A percentile compares a stretch with the other conserved stretches of the same genome.
Evolutionary conservation across 2,329 filamentous ascomycete species (phyloP).

Genomic region (Nemania diffusa): DNA sequence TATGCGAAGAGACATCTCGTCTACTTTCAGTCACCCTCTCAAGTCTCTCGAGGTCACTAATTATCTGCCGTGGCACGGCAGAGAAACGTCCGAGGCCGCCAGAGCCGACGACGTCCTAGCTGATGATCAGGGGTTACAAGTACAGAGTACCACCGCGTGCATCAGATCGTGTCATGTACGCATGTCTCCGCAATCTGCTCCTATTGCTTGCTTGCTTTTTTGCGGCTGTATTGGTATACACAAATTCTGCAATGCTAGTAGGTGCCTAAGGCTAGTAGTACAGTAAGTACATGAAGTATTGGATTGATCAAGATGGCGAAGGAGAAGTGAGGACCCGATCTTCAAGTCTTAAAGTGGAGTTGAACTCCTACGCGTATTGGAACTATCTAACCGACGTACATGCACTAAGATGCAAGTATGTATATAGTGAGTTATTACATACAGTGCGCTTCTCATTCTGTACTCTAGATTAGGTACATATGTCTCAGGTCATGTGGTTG

Average conservation of each 20-base stretch:
- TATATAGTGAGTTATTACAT: no score
- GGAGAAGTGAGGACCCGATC: neutral
- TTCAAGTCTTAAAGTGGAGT: neutral
- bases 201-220: neutral
- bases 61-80: constrained; percentile 23
- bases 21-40: no score
- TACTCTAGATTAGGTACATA: neutral
- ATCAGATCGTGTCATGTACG: constrained; percentile 22
- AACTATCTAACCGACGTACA: neutral
- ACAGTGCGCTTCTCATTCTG: no score
- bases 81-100: constrained; percentile 28
- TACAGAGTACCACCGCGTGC: neutral
- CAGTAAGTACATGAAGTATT: neutral
- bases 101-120: constrained; percentile 8
- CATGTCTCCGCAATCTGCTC: constrained; percentile 14
- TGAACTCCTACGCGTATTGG: neutral
- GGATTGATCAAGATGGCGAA: neutral
- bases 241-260: neutral
- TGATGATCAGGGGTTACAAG: constrained; percentile 1
- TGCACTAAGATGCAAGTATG: no score
- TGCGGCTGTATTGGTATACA: neutral
- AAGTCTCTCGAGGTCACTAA: neutral
- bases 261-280: neutral
- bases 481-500: no score
- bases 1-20: constrained; percentile 44